Evolutionary conservation across 495 filamentous ascomycete species (phyloP).

Genomic region (Hypoxylon intermedium): DNA sequence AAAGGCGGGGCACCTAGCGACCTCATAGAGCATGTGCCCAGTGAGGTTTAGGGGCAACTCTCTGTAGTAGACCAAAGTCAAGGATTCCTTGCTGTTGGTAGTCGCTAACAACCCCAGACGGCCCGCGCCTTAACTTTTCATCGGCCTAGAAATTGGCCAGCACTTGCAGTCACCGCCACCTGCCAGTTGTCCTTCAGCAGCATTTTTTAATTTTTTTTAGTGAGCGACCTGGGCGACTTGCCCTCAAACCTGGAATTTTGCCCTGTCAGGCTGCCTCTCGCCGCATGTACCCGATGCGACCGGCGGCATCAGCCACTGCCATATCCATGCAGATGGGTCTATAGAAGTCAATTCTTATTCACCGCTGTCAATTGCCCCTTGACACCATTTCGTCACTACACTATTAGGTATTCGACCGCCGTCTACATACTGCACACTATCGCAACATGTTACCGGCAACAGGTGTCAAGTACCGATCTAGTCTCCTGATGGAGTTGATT

Average conservation of each 20-base stretch:
- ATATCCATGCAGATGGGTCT: neutral
- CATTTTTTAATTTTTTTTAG: neutral
- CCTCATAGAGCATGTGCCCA: neutral
- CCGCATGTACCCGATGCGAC: constrained; percentile 32
- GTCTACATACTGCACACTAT: constrained; percentile 4
- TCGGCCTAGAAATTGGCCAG: neutral
- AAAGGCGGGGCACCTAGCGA: constrained; percentile 22
- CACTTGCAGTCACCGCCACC: constrained; percentile 25
- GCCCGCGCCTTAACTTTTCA: constrained; percentile 32
- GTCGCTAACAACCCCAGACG: constrained; percentile 30
- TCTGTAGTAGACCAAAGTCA: constrained; percentile 12
- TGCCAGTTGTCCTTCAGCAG: constrained; percentile 36
- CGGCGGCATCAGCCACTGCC: constrained; percentile 28
- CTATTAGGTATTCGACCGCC: constrained; percentile 21
- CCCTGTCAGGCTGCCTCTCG: constrained; percentile 28
- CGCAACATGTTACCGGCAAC: constrained; percentile 19
- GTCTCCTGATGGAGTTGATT: neutral
- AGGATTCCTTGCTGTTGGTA: constrained; percentile 33
- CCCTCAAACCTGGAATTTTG: constrained; percentile 3
- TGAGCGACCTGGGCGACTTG: neutral
- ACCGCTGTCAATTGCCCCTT: neutral
- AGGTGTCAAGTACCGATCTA: neutral
- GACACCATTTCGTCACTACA: neutral
- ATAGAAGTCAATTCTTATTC: constrained; percentile 1
- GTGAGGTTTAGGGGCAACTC: constrained; percentile 9